phyloP scores from a whole-genome alignment of 1,139 yeast genomes.

The Zygosaccharomyces pseudobailii region DNA sequence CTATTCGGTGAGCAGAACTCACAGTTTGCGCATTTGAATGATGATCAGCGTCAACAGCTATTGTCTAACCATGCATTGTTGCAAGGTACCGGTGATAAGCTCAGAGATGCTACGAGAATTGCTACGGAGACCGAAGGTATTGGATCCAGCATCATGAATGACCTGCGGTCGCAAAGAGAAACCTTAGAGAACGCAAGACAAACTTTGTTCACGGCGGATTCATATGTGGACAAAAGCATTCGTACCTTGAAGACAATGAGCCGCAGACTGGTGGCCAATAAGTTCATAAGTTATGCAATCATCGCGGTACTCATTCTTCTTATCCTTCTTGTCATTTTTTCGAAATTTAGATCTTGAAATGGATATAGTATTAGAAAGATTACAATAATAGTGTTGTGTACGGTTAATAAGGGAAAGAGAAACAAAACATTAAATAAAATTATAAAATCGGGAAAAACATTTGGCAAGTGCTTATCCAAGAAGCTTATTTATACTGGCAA shows the following conservation, averaged over 20 bases:
- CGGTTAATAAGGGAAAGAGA: not conserved
- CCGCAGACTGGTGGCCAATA: constrained; percentile 90
- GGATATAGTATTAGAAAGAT: not conserved
- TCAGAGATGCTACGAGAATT: constrained; percentile 81
- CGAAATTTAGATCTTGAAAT: constrained; percentile 50
- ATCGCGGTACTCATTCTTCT: constrained; percentile 81
- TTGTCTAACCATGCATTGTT: constrained; percentile 74
- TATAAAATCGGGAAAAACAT: not conserved
- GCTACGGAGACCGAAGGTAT: constrained; percentile 90
- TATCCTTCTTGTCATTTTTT: constrained; percentile 78
- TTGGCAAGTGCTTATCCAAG: not conserved
- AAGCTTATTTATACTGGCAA: not conserved
- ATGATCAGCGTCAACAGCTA: constrained; percentile 76
- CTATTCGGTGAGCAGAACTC: constrained; percentile 23
- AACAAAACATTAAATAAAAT: not conserved
- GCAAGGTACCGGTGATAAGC: constrained; percentile 76
- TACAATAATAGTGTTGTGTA: not conserved
- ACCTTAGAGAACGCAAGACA: constrained; percentile 81
- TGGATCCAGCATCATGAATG: constrained; percentile 87
- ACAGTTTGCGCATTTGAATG: constrained; percentile 37
- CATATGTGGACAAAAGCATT: constrained; percentile 84
- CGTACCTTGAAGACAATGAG: constrained; percentile 89
- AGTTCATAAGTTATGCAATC: constrained; percentile 89
- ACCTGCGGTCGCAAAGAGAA: constrained; percentile 88
- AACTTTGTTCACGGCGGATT: constrained; percentile 84